Base-by-base conservation (phyloP, 1,284 basidiomycete species). In the Salmacisia buchloeana region DNA sequence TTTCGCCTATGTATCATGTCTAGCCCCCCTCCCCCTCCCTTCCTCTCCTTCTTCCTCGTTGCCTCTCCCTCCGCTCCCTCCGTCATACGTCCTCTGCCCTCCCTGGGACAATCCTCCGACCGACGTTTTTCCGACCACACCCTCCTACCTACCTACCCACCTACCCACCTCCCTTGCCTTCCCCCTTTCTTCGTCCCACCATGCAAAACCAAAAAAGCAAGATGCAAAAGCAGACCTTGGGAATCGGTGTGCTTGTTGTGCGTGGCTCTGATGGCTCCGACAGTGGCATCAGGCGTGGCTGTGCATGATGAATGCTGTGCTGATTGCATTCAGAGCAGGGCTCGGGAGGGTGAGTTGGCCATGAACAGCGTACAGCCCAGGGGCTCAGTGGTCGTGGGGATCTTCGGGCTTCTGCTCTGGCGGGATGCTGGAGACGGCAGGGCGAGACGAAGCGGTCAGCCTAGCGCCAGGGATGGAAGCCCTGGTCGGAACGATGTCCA, bases 351-450 rank as follows among this genome's bases (percentile, higher is more conserved):
- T 7, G 35, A 38, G n/a, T n/a, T n/a, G n/a, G n/a, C n/a, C n/a
- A n/a, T n/a, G n/a, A n/a, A n/a, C n/a, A n/a, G n/a, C n/a, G n/a
- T n/a, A n/a, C n/a, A n/a, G n/a, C n/a, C n/a, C n/a, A n/a, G 35
- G 41, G 6, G 12, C 41, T 54, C 49, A 54, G 49, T 54, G 49
- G 29, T n/a, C 49, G 29, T 54, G 49, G 34, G 49, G 49, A 31
- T 54, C 49, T 31, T 54, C 29, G 23, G 25, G 29, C 29, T 54
- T 7, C 13, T 25, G 29, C 49, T 7, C 27, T 29, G 49, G 49
- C 21, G 49, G 49, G 29, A 54, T 54, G 27, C 49, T 54, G 49
- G 23, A 38, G 36, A 38, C 10, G 36, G 36, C 18, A 9, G 36
- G 36, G 36, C 36, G 36, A 18, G 13, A 54, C 5, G 15, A 33